Conservation (phyloP, 1,284 basidiomycete species). For the Moniliophthora roreri region DNA sequence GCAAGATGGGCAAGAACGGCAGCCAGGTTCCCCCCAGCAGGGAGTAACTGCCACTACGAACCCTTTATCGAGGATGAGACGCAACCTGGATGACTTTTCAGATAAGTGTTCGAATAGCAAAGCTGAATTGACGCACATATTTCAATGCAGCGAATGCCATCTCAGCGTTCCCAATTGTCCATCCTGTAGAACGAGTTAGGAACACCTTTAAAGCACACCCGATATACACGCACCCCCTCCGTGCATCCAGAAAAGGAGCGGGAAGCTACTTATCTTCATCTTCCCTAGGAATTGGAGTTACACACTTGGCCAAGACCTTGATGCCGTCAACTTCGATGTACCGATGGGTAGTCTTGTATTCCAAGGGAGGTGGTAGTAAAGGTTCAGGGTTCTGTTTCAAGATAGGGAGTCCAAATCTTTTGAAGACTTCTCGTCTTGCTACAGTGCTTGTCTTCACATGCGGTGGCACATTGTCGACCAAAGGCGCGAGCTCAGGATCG, state of each 20-base stretch:
- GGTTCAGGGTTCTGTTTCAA: too few relatives aligned
- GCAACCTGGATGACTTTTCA: not conserved
- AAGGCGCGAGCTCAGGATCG: too few relatives aligned
- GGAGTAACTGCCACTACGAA: constrained; percentile 10
- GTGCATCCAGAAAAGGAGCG: constrained; percentile 13
- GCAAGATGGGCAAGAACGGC: constrained; percentile 10
- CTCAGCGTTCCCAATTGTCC: constrained; percentile 7
- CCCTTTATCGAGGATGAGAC: constrained; percentile 7
- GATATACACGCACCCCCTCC: constrained; percentile 12
- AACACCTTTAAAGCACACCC: constrained; percentile 7
- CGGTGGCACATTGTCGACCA: too few relatives aligned
- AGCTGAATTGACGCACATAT: constrained; percentile 1
- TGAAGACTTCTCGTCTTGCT: too few relatives aligned
- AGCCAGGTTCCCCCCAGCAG: constrained; percentile 14
- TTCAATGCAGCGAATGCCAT: constrained; percentile 14
- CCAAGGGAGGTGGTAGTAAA: not conserved
- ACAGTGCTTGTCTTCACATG: too few relatives aligned
- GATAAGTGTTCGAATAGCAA: not conserved
- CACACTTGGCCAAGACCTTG: not conserved
- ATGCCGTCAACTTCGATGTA: not conserved
- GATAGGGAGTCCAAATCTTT: too few relatives aligned
- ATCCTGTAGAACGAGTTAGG: constrained; percentile 9
- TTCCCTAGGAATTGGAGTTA: not conserved
- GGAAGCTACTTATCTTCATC: constrained; percentile 6
- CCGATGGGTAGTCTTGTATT: not conserved